Conservation (phyloP, 1,284 basidiomycete species). For the Ustilago shanxiensis region DNA sequence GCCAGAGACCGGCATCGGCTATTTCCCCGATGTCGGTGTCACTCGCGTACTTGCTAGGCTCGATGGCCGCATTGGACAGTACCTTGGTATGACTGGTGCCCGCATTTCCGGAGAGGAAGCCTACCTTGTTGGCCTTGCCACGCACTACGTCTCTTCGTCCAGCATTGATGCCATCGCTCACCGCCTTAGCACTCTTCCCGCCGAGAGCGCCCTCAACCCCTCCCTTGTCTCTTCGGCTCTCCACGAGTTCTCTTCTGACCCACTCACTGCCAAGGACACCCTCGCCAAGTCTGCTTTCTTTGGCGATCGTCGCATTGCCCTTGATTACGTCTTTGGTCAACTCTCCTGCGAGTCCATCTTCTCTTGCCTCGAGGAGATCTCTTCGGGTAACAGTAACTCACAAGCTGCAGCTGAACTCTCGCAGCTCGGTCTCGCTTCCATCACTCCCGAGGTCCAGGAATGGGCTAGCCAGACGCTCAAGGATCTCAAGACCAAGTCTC, state of each 20-base stretch:
- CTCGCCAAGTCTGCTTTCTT: conserved; percentile 55
- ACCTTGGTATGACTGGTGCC: conserved; percentile 86
- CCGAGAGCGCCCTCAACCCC: conserved; percentile 47
- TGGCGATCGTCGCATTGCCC: conserved; percentile 59
- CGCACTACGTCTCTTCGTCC: conserved; percentile 61
- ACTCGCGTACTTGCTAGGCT: conserved; percentile 88
- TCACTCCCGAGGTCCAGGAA: conserved; percentile 39
- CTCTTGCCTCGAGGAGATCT: conserved; percentile 56
- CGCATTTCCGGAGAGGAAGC: conserved; percentile 64
- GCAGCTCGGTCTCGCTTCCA: conserved; percentile 29
- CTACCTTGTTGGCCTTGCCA: conserved; percentile 65
- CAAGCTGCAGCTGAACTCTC: conserved; percentile 53
- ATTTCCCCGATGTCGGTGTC: conserved; percentile 87
- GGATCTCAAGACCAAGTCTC: conserved; percentile 60
- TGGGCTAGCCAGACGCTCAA: conserved; percentile 62
- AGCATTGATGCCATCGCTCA: conserved; percentile 54
- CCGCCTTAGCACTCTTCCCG: conserved; percentile 54
- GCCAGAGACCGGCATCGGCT: conserved; percentile 75
- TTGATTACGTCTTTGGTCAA: conserved; percentile 67
- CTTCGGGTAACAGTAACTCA: conserved; percentile 16
- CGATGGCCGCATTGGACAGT: conserved; percentile 92
- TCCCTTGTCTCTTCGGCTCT: conserved; percentile 47
- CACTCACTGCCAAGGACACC: conserved; percentile 44
- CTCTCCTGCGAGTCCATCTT: conserved; percentile 60
- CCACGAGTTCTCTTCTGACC: conserved; percentile 60